Base-by-base conservation (phyloP, 441 rosid species). In the Capsella rubella region DNA sequence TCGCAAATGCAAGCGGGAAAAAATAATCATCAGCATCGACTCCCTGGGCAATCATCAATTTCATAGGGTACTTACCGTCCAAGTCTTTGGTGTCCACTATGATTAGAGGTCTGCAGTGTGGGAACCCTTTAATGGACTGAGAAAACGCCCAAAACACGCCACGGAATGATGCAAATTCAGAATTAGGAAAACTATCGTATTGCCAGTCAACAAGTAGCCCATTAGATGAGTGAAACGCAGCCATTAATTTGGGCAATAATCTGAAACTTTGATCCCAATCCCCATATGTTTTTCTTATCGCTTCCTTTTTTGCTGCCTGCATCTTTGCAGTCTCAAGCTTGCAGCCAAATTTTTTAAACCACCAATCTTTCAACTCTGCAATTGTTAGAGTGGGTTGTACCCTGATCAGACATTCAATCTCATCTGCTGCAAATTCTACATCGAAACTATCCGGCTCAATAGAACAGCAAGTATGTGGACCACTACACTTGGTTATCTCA, bases 111-210 rank as follows among this genome's bases (percentile, higher is more conserved):
- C 60, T 47, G 18, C 72, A 74, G 12, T 65, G 52, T 6, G 1
- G 58, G 47, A 73, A 73, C 32, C 71, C 71, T 55, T 73, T 6
- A 5, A 55, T 2, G 0, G 58, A 64, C 65, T 72, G 52, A 14
- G 54, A 1, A 62, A 72, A 72, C 0, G 47, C 69, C 76, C 55
- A 72, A 54, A 72, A 72, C 39, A 63, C 29, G 0, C 69, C 13
- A 1, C 37, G 1, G 4, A 72, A 72, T 0, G 64, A 42, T 13
- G 76, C 63, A 21, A 43, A 43, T 3, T 63, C 9, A 43, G 76
- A 55, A 72, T 72, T 63, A 2, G 63, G 62, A 25, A 43, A 72
- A 43, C 2, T 2, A 21, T 72, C 46, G 2, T 63, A 72, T 7
- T 21, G 3, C 76, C 76, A 72, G 3, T 53, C 55, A 5, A 72